Conservation (phyloP, 495 filamentous ascomycete species). For the Tuber magnatum region DNA sequence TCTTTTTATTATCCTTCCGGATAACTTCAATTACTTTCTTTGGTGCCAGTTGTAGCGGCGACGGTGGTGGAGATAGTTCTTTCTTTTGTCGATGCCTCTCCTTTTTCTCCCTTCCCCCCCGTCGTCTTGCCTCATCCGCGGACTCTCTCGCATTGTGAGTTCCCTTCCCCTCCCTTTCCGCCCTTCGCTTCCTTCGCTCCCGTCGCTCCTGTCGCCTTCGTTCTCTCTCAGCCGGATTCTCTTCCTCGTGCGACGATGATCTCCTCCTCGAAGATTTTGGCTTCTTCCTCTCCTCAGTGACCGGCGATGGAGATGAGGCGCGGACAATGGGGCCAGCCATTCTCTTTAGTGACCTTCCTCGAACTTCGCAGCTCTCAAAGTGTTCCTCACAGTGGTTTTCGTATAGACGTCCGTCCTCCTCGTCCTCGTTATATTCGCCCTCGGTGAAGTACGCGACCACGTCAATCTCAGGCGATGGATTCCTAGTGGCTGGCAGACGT, state of each 20-base stretch:
- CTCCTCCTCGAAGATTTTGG: constrained; percentile 30
- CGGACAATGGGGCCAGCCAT: constrained; percentile 26
- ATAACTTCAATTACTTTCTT: not conserved
- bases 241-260: constrained; percentile 21
- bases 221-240: constrained; percentile 33
- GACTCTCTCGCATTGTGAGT: constrained; percentile 17
- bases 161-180: constrained; percentile 33
- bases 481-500: constrained; percentile 23
- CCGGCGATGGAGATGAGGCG: constrained; percentile 12
- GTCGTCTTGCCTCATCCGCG: constrained; percentile 18
- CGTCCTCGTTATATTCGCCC: constrained; percentile 13
- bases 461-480: constrained; percentile 23
- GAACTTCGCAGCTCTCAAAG: constrained; percentile 12
- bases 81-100: constrained; percentile 20
- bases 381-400: not conserved
- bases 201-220: constrained; percentile 30
- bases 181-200: constrained; percentile 27
- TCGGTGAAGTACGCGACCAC: constrained; percentile 28
- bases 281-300: constrained; percentile 21
- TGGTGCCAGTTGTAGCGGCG: not conserved
- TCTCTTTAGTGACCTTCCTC: constrained; percentile 18
- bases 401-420: constrained; percentile 9
- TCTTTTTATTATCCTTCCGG: not conserved
- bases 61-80: constrained; percentile 5
- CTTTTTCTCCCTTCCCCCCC: constrained; percentile 21